These are phyloP conservation scores for Vitis amurensis DNA, from an alignment of 164 flowering plant species.

Conservation along the genomic window DNA sequence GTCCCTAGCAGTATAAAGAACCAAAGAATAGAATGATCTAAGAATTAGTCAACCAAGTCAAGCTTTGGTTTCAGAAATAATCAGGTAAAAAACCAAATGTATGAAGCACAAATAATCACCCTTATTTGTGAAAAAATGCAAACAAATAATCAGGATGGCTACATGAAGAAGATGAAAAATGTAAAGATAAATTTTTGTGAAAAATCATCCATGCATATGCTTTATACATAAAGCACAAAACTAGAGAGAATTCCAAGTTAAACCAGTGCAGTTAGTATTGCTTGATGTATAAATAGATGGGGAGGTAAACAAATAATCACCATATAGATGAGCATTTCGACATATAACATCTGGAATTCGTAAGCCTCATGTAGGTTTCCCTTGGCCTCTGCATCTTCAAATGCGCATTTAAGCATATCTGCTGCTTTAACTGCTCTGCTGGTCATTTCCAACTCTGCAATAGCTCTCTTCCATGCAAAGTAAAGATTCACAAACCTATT, in stretches of 20 bases:
- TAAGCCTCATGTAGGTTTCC: conserved; percentile 27
- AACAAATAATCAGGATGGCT: no score
- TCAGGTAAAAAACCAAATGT: no score
- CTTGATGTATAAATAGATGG: background rate
- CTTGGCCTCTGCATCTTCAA: conserved; percentile 5
- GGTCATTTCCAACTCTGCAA: conserved; percentile 38
- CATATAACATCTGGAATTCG: conserved; percentile 39
- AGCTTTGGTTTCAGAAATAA: no score
- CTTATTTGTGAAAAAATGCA: no score
- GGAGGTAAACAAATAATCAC: conserved; percentile 15
- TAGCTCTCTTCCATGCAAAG: conserved; percentile 11
- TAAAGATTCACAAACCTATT: no score
- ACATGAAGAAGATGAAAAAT: no score
- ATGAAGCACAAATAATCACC: no score
- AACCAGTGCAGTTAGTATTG: background rate
- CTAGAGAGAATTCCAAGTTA: no score
- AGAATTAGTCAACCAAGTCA: background rate
- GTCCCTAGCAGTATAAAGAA: conserved; percentile 25
- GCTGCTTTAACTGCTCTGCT: conserved; percentile 29
- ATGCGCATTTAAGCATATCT: conserved; percentile 9
- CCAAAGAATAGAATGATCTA: background rate
- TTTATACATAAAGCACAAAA: no score
- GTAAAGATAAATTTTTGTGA: no score
- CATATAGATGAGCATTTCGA: conserved; percentile 40
- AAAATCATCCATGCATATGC: no score